Evolutionary conservation across 257 asterid genomes (phyloP), one percentile per base, ranked within the genome.

Genomic region (Ilex aquifolium): DNA sequence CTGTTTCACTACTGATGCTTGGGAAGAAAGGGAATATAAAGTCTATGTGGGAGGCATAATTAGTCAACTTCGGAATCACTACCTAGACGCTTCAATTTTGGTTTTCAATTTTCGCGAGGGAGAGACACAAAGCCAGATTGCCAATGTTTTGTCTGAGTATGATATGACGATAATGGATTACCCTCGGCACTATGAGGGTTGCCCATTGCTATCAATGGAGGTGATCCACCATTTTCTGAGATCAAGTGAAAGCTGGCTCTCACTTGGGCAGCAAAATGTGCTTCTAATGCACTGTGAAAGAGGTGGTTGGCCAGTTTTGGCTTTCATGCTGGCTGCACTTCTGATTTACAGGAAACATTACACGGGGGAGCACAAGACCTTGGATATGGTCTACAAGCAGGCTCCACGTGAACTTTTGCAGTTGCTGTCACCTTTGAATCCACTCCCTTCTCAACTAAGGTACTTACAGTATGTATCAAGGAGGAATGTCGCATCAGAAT

Each of bases 291-390:
- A 88, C 76, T 91, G 98, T 67, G 98, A 91, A 64, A 85, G 80
- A 56, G 96, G 96, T 68, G 95, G 95, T 72, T 91, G 98, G 98
- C 94, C 98, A 52, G 88, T 91, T 77, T 84, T 91, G 76, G 95
- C 98, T 62, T 84, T 86, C 79, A 91, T 88, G 96, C 68, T 88
- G 74, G 91, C 98, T 68, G 96, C 95, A 11, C 67, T 88, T 63
- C 68, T 91, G 76, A 77, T 91, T 65, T 88, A 88, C 59, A 84
- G 94, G 76, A 85, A 73, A 72, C 90, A 88, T 48, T 91, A 84
- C 68, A 86, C 75, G 27, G 98, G 98, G 74, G 98, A 91, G 78
- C 82, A 72, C 61, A 91, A 88, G 80, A 91, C 94, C 56, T 73
- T 91, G 80, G 96, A 91, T 70, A 88, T 91, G 96, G 87, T 91